A percentile compares a stretch with the other conserved stretches of the same genome.
Evolutionary conservation across 2,329 filamentous ascomycete species (phyloP).

Genomic region (Zalaria obscura): DNA sequence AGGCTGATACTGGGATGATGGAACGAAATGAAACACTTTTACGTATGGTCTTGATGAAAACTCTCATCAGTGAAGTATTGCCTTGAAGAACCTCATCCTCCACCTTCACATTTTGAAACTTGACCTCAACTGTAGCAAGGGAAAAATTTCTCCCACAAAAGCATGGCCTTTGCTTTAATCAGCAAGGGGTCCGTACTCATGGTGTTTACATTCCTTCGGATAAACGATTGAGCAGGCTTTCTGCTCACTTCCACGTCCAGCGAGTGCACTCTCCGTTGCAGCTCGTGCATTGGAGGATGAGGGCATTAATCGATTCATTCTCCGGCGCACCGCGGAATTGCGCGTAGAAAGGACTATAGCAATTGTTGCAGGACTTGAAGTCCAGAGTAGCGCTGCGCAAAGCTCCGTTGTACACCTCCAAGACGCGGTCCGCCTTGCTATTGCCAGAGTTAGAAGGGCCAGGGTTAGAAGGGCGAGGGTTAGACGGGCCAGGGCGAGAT

Average conservation of each 20-base stretch:
- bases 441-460: background rate
- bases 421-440: background rate
- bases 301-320: background rate
- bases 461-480: background rate
- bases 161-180: too few relatives aligned
- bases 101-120: too few relatives aligned
- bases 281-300: constrained; percentile 2
- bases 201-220: too few relatives aligned
- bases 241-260: background rate
- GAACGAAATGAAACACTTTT: too few relatives aligned
- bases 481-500: background rate
- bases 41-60: too few relatives aligned
- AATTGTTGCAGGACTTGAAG: constrained; percentile 1
- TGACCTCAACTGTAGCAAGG: too few relatives aligned
- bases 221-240: too few relatives aligned
- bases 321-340: constrained; percentile 3
- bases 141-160: too few relatives aligned
- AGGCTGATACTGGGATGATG: too few relatives aligned
- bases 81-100: too few relatives aligned
- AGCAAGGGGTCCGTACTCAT: too few relatives aligned
- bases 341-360: background rate
- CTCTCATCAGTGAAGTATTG: too few relatives aligned
- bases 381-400: constrained; percentile 1
- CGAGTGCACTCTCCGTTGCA: constrained; percentile 2
- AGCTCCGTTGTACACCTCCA: constrained; percentile 2